phyloP scores from a whole-genome alignment of 2,329 filamentous ascomycete genomes.

The Plectosphaerella cucumerina region DNA sequence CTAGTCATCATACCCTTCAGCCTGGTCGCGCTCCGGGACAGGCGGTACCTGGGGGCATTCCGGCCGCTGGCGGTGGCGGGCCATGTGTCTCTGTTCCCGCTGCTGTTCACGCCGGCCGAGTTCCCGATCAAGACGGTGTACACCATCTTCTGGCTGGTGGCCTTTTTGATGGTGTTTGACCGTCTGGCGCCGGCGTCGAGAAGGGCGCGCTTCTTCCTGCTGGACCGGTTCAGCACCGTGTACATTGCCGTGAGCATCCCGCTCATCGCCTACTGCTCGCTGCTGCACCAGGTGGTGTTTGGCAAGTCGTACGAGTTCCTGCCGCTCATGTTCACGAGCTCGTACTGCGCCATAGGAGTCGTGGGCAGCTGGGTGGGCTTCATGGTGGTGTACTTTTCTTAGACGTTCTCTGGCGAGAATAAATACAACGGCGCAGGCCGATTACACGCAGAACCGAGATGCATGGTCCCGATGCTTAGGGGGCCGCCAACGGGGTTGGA shows the following conservation, averaged over 20 bases:
- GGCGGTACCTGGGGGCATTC: conserved; percentile 88
- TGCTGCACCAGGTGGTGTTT: conserved; percentile 80
- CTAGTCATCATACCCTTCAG: conserved; percentile 94
- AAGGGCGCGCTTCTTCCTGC: conserved; percentile 76
- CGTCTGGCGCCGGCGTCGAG: conserved; percentile 78
- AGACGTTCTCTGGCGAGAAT: conserved; percentile 22
- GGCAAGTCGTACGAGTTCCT: conserved; percentile 82
- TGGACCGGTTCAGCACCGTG: conserved; percentile 84
- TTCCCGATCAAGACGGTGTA: conserved; percentile 94
- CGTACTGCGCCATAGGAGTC: conserved; percentile 90
- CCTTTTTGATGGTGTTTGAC: conserved; percentile 85
- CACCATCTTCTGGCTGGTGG: conserved; percentile 84
- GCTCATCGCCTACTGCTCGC: conserved; percentile 80
- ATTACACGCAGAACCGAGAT: conserved; percentile 6
- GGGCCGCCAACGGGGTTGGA: no score
- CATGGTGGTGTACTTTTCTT: conserved; percentile 81
- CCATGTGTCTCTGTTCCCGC: conserved; percentile 90
- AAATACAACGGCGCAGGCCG: conserved; percentile 7
- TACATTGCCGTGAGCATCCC: conserved; percentile 91
- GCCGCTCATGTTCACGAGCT: conserved; percentile 94
- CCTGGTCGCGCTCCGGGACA: conserved; percentile 82
- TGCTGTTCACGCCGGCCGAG: conserved; percentile 87
- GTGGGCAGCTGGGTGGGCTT: conserved; percentile 95
- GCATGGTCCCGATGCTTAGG: no score
- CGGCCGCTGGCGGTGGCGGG: conserved; percentile 87